phyloP scores from a whole-genome alignment of 1,284 basidiomycete genomes.

The Microbotryum intermedium region DNA sequence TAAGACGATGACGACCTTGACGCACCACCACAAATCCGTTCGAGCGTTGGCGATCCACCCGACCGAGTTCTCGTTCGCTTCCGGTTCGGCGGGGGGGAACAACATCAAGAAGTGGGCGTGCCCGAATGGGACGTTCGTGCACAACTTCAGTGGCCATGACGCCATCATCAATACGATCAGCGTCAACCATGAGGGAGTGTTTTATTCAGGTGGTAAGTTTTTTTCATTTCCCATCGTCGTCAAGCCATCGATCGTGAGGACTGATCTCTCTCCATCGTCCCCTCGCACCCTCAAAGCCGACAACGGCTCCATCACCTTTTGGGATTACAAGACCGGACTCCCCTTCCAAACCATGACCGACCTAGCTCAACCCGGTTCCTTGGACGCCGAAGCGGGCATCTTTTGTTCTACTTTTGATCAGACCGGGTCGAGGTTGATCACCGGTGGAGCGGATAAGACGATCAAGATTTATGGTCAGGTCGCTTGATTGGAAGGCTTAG shows the following conservation, averaged over 20 bases:
- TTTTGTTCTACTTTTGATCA: conserved; percentile 93
- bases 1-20: conserved; percentile 87
- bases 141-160: conserved; percentile 92
- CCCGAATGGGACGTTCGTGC: conserved; percentile 87
- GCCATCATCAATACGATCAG: conserved; percentile 94
- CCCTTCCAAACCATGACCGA: conserved; percentile 93
- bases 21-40: conserved; percentile 98
- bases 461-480: conserved; percentile 53
- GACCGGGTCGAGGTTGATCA: conserved; percentile 89
- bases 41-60: conserved; percentile 88
- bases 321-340: conserved; percentile 90
- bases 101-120: conserved; percentile 99
- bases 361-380: conserved; percentile 88
- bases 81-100: conserved; percentile 88
- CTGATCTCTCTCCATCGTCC: background rate
- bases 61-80: conserved; percentile 91
- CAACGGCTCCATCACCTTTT: conserved; percentile 78
- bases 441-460: conserved; percentile 96
- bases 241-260: background rate
- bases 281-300: too few species aligned
- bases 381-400: conserved; percentile 85
- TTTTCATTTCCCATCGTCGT: background rate
- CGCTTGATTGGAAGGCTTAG: background rate
- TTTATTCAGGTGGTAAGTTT: conserved; percentile 82
- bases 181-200: conserved; percentile 89